Evolutionary conservation across 2,329 filamentous ascomycete genomes (phyloP).

Genomic region (Xylogone sp.): DNA sequence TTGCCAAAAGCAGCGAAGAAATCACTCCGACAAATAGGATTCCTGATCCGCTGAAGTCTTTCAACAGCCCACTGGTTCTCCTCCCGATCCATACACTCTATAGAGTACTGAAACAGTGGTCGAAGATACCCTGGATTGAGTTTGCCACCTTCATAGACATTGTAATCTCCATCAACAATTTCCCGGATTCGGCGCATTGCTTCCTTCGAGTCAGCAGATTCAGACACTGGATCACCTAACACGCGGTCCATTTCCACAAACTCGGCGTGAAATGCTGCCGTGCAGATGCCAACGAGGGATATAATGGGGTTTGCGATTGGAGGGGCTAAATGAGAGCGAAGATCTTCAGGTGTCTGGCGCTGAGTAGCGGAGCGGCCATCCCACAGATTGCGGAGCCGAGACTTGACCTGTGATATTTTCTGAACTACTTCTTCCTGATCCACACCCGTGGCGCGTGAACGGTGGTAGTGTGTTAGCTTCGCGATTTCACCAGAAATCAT

Average conservation of each 20-base stretch:
- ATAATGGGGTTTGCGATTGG: conserved; percentile 13
- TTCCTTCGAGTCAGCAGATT: conserved; percentile 6
- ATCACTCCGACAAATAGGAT: conserved; percentile 2
- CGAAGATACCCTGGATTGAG: conserved; percentile 16
- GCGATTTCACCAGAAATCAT: conserved; percentile 15
- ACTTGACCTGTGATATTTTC: background rate
- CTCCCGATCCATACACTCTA: conserved; percentile 15
- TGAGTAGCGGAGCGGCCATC: conserved; percentile 5
- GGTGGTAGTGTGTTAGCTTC: conserved; percentile 19
- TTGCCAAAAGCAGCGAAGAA: conserved; percentile 16
- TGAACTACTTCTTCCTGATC: conserved; percentile 21
- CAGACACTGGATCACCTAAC: conserved; percentile 15
- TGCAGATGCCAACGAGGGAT: conserved; percentile 15
- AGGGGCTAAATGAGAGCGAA: conserved; percentile 13
- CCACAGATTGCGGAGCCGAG: conserved; percentile 11
- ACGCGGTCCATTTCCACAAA: conserved; percentile 19
- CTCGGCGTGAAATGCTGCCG: conserved; percentile 18
- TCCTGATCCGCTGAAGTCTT: conserved; percentile 9
- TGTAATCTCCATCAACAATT: conserved; percentile 16
- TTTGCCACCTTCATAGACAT: background rate
- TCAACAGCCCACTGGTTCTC: conserved; percentile 14
- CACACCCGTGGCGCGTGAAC: conserved; percentile 15
- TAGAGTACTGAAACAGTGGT: conserved; percentile 18
- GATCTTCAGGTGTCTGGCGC: conserved; percentile 9
- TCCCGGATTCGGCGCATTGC: conserved; percentile 12